Evolutionary conservation across 73 alveolate genomes (phyloP).

Genomic region (Paramecium octaurelia): DNA sequence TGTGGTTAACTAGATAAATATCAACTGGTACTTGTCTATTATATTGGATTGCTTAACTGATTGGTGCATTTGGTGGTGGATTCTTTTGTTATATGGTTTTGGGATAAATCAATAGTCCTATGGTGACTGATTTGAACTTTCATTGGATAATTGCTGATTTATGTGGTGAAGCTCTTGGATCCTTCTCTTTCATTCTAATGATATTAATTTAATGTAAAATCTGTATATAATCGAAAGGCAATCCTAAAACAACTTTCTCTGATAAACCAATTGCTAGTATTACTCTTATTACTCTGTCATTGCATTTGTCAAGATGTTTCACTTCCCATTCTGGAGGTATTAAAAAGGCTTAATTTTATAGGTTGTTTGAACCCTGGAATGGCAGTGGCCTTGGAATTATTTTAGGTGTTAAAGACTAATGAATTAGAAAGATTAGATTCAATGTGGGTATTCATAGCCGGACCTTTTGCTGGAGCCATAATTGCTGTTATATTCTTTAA

Average conservation of each 20-base stretch:
- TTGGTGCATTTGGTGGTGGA: slow-evolving; percentile 43
- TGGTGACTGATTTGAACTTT: slow-evolving; percentile 18
- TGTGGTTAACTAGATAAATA: slow-evolving; percentile 27
- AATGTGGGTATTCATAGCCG: slow-evolving; percentile 38
- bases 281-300: neutral
- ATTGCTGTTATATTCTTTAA: slow-evolving; percentile 24
- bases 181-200: neutral
- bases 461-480: slow-evolving; percentile 44
- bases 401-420: neutral
- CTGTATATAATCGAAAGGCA: neutral
- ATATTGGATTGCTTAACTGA: slow-evolving; percentile 49
- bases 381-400: slow-evolving; percentile 42
- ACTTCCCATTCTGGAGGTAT: slow-evolving; percentile 47
- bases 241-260: neutral
- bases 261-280: slow-evolving; percentile 20
- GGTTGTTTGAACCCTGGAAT: slow-evolving; percentile 47
- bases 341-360: neutral
- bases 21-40: neutral
- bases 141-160: slow-evolving; percentile 44
- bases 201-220: slow-evolving; percentile 20
- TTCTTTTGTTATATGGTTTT: slow-evolving; percentile 26
- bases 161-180: slow-evolving; percentile 27
- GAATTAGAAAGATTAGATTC: neutral
- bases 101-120: slow-evolving; percentile 41
- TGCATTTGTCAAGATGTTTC: slow-evolving; percentile 37